Base-by-base conservation (phyloP, 495 filamentous ascomycete species). In the Geopyxis carbonaria region DNA sequence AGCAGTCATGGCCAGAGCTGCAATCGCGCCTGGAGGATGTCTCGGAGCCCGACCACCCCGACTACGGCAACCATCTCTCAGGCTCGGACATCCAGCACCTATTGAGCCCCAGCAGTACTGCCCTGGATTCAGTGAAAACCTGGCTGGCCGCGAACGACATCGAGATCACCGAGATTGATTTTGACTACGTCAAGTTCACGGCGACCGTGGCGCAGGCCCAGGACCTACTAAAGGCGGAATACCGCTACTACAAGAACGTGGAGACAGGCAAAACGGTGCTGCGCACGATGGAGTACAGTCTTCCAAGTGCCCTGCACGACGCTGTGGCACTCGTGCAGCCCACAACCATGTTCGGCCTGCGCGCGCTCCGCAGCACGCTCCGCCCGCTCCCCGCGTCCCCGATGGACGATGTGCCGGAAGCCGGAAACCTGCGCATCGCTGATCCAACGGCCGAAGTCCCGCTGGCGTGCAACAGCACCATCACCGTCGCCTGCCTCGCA, bases 21-120 rank as follows among this genome's bases (percentile, higher is more conserved):
- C n/a, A 39, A 15, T 61, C 47, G 5, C 55, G 64, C 9, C 71
- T 81, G 27, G 74, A 81, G 51, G 59, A 72, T 6, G 61, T 83
- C 22, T 74, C 74, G 13, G 73, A 69, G 2, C 78, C 77, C 2
- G 62, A 61, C 3, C 65, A 76, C 44, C 55, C 62, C 2, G 60
- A 54, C 3, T 81, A 81, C 53, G 78, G 78, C 1, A 55, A 67
- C 33, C 69, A 80, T 42, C 64, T 82, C 62, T 67, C 63, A 37
- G 62, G 65, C n/a, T 63, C 72, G 14, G 62, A 72, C 44, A 53
- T 75, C 34, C 59, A 59, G 34, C 56, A 59, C 0, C 59, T 70
- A 41, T 44, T 76, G 34, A 61, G 58, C 34, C 70, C 9, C 22
- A 7, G 6, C 73, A 2, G 57, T 53, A 55, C 61, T 5, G 61